Base-by-base conservation (phyloP, 768 basidiomycete species). In the Leccinum subgranulosum region DNA sequence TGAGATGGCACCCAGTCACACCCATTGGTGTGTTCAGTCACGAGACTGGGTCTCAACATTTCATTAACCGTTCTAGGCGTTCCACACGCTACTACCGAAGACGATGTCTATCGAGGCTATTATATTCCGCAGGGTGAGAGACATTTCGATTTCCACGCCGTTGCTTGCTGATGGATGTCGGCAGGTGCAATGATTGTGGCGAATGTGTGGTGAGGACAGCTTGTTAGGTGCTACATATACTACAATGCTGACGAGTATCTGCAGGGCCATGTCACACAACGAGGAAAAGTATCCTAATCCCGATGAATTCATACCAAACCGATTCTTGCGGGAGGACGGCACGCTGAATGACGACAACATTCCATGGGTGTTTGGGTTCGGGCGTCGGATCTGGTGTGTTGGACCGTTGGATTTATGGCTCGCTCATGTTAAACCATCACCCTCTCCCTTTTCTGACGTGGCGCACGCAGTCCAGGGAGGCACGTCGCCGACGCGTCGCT, bases 71-170 rank as follows among this genome's bases (percentile, higher is more conserved):
- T 41, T 19, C 10, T 6, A 41, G 39, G 39, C 8, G n/a, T 10
- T 41, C 39, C 39, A 9, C 39, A 19, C 10, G 39, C 39, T 0
- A n/a, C 39, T 2, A 19, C n/a, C 4, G 39, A 41, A 19, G 39
- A 41, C 10, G 39, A 41, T 17, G n/a, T 19, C 39, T 41, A 41
- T 11, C 39, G 10, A 19, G 39, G 39, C 6, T 41, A 41, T 19
- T 2, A 41, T 11, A 41, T 41, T 11, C 39, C 39, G 10, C 9
- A 41, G 6, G 39, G 39, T 11, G 39, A 41, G n/a, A 3, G 8
- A 9, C 14, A n/a, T n/a, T 2, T 7, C n/a, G 4, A n/a, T 0
- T 4, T 9, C 8, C n/a, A 4, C 5, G 17, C 17, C n/a, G n/a
- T 5, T 5, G 33, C 8, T 41, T n/a, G 4, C n/a, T 41, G 0